A percentile compares a stretch with the other conserved stretches of the same genome.
phyloP scores from a whole-genome alignment of 768 basidiomycete genomes.

The Coprinopsis strossmayeri region DNA sequence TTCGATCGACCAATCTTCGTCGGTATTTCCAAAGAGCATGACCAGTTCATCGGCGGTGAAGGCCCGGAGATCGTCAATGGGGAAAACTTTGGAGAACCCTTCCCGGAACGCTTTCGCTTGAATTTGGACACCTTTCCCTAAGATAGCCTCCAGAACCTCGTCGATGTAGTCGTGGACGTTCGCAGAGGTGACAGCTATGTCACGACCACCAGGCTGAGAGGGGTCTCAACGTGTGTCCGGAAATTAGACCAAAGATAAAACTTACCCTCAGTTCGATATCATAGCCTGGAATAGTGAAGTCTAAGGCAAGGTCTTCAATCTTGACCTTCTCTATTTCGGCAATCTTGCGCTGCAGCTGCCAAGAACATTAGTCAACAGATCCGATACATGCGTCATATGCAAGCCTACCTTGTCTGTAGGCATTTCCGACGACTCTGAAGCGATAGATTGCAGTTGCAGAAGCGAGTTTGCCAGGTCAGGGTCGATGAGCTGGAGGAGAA shows the following conservation, averaged over 20 bases:
- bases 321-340: slow-evolving; percentile 54
- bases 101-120: slow-evolving; percentile 91
- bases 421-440: slow-evolving; percentile 31
- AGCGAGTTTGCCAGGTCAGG: slow-evolving; percentile 81
- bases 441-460: slow-evolving; percentile 67
- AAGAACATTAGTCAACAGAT: slow-evolving; percentile 4
- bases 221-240: background rate
- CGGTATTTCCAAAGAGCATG: slow-evolving; percentile 91
- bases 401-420: slow-evolving; percentile 49
- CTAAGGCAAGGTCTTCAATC: slow-evolving; percentile 84
- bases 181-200: slow-evolving; percentile 73
- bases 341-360: slow-evolving; percentile 49
- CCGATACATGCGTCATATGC: background rate
- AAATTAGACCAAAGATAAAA: slow-evolving; percentile 2
- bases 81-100: slow-evolving; percentile 95
- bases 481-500: slow-evolving; percentile 66
- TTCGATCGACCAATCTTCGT: slow-evolving; percentile 95
- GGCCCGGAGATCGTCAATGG: slow-evolving; percentile 81
- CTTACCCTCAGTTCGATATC: slow-evolving; percentile 84
- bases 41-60: slow-evolving; percentile 95
- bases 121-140: slow-evolving; percentile 69
- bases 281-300: slow-evolving; percentile 96
- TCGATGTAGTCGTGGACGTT: slow-evolving; percentile 88
- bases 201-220: slow-evolving; percentile 66
- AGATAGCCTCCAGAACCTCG: slow-evolving; percentile 82